A percentile compares a stretch with the other conserved stretches of the same genome.
Evolutionary conservation across 73 alveolate genomes (phyloP).

Genomic region (Breviolum minutum): DNA sequence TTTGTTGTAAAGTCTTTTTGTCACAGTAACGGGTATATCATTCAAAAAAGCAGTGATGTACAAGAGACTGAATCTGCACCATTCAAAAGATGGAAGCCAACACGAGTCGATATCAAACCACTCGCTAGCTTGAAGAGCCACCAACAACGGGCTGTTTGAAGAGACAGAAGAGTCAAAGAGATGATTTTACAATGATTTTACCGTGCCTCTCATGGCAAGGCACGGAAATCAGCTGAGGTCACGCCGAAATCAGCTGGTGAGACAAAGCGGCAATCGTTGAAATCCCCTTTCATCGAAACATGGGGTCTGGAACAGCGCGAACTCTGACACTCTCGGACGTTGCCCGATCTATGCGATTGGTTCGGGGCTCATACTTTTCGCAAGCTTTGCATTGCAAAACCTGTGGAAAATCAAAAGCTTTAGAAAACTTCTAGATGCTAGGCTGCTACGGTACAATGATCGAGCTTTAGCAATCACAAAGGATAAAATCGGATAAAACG

Average conservation of each 20-base stretch:
- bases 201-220: slow-evolving; percentile 24
- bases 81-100: slow-evolving; percentile 5
- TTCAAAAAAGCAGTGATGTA: neutral
- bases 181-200: neutral
- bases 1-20: too few species aligned
- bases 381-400: neutral
- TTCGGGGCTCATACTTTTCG: neutral
- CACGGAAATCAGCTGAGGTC: neutral
- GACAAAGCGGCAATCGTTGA: neutral
- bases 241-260: neutral
- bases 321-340: neutral
- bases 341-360: neutral
- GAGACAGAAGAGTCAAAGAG: slow-evolving; percentile 13
- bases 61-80: neutral
- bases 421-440: neutral
- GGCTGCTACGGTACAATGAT: too few species aligned
- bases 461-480: neutral
- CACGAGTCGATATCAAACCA: neutral
- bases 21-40: too few species aligned
- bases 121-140: slow-evolving; percentile 26
- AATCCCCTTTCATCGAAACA: neutral
- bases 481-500: neutral
- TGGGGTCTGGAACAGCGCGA: slow-evolving; percentile 10
- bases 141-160: slow-evolving; percentile 23
- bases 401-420: neutral